These are phyloP conservation scores for Berberis thunbergii DNA, from an alignment of 164 flowering plant species.

Conservation along the genomic window DNA sequence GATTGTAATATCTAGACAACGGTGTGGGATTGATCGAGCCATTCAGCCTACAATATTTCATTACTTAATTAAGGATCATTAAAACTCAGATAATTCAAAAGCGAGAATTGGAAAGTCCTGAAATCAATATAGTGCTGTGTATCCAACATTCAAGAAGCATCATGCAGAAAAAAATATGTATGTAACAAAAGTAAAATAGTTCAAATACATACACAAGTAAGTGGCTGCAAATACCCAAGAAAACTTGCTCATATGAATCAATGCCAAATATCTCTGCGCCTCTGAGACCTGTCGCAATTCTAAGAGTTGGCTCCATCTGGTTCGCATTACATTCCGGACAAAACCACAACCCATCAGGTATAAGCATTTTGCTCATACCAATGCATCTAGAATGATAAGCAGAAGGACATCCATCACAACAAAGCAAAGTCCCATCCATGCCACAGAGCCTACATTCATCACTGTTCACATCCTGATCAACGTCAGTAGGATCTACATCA, in stretches of 20 bases:
- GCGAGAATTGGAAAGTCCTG: too few relatives aligned
- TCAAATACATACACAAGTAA: slow-evolving; percentile 76
- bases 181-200: neutral
- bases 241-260: slow-evolving; percentile 63
- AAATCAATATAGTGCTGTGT: too few relatives aligned
- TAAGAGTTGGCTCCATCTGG: slow-evolving; percentile 38
- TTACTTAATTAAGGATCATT: neutral
- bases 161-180: neutral
- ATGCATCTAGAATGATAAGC: slow-evolving; percentile 94
- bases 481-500: slow-evolving; percentile 22
- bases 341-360: slow-evolving; percentile 86
- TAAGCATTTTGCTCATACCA: slow-evolving; percentile 56
- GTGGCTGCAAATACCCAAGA: slow-evolving; percentile 80
- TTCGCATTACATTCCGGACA: slow-evolving; percentile 81
- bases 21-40: slow-evolving; percentile 27
- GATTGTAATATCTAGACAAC: slow-evolving; percentile 54
- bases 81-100: too few relatives aligned
- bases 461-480: slow-evolving; percentile 55
- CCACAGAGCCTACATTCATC: slow-evolving; percentile 97
- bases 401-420: slow-evolving; percentile 98
- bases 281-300: slow-evolving; percentile 41
- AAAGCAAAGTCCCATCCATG: slow-evolving; percentile 92
- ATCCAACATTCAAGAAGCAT: neutral
- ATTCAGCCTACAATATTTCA: slow-evolving; percentile 49
- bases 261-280: slow-evolving; percentile 80